Percentiles rank a stretch among this genome's conserved stretches.
Evolutionary conservation across 495 filamentous ascomycete genomes (phyloP).

Genomic region (Penicillium parvum): DNA sequence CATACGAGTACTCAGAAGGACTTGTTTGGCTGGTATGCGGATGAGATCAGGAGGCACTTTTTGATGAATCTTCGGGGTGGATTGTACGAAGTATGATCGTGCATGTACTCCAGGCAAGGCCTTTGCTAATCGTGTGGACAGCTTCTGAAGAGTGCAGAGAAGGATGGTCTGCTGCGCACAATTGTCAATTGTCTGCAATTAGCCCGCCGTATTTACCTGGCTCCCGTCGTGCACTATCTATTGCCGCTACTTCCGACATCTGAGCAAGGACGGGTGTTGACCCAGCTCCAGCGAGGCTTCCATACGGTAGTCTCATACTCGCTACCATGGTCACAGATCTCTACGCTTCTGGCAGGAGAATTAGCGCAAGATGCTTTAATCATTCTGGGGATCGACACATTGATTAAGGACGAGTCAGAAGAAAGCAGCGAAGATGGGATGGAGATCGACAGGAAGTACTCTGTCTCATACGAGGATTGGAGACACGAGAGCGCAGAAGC

Average conservation of each 20-base stretch:
- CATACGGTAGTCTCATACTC: constrained; percentile 65
- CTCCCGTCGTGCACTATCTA: constrained; percentile 41
- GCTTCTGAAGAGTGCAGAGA: constrained; percentile 24
- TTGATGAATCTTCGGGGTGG: constrained; percentile 36
- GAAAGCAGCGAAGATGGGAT: constrained; percentile 28
- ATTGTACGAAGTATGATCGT: constrained; percentile 32
- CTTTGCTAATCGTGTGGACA: constrained; percentile 16
- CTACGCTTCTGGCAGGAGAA: constrained; percentile 48
- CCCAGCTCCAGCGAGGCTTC: constrained; percentile 55
- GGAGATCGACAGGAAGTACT: constrained; percentile 36
- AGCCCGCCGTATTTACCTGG: constrained; percentile 43
- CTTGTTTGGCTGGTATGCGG: constrained; percentile 50
- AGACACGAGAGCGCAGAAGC: constrained; percentile 23
- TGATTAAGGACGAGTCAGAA: constrained; percentile 18
- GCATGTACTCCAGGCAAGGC: neutral
- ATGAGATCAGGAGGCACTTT: constrained; percentile 50
- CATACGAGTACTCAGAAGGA: constrained; percentile 10
- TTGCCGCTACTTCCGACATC: constrained; percentile 26
- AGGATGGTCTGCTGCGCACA: constrained; percentile 31
- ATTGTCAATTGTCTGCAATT: constrained; percentile 41
- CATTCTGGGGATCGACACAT: constrained; percentile 53
- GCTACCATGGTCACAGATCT: constrained; percentile 47
- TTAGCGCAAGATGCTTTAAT: constrained; percentile 48
- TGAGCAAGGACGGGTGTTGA: constrained; percentile 34
- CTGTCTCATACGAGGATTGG: constrained; percentile 40